Base-by-base conservation (phyloP, 1,284 basidiomycete species). In the Trichosporon coremiiforme region DNA sequence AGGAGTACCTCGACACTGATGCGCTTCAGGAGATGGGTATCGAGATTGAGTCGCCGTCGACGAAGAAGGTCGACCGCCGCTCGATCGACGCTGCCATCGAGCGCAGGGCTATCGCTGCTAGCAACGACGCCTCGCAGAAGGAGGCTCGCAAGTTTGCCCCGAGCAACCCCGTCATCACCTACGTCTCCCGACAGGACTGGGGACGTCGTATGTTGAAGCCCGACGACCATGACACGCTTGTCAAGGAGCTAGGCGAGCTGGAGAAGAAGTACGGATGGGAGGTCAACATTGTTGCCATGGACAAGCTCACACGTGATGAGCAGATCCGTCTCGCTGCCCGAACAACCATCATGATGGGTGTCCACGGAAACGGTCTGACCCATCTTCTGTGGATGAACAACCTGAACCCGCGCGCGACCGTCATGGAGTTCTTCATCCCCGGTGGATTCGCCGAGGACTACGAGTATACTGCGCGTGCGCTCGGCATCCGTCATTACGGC, bases 151-250 rank as follows among this genome's bases (percentile, higher is more conserved):
- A 62, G 29, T 9, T n/a, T 31, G 41, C 38, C 5, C 68, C 75
- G 15, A 78, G 78, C 36, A 83, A 79, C 70, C 86, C 83, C 20
- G 93, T 94, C 36, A 93, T 95, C 82, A 94, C 92, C 10, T 94
- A 95, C 78, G 88, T 95, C 72, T 92, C 90, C 12, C 86, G 93
- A 13, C 93, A 95, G 78, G 88, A 87, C 10, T 94, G 93, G 92
- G 90, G 89, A n/a, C 85, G 92, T 20, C 86, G 93, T 31, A 85
- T 85, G 84, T 75, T 86, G 66, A 74, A 69, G 60, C 76, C 80
- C 68, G 73, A 80, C 60, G 83, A 83, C 65, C 84, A 86, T 71
- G 80, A 83, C n/a, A 76, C 71, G 47, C 74, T 86, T 53, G 85
- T 85, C 45, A 74, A 76, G 67, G 83, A 82, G 69, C 73, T 86